Base-by-base conservation (phyloP, 306 rosid species). In the Prunus mongolica region DNA sequence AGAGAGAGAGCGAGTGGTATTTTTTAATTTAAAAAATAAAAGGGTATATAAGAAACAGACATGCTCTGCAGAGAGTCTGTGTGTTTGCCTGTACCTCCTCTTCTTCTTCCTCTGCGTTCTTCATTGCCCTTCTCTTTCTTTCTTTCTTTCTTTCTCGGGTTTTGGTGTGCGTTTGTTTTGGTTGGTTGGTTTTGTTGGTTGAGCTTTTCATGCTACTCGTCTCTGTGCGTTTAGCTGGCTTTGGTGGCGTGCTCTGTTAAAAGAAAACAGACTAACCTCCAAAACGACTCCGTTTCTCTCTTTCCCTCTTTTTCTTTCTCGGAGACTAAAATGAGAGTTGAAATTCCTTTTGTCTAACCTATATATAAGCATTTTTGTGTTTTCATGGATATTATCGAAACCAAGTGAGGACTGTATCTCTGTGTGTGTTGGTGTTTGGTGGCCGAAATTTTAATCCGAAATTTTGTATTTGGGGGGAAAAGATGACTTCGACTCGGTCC, bases 401-500 rank as follows among this genome's bases (percentile, higher is more conserved):
- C 44, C 44, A 38, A 38, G 44, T 38, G 44, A 38, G 44, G 44
- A 6, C 44, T 32, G 38, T 5, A 1, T 38, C 9, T 38, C 2
- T 6, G 2, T 38, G 44, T 38, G 28, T 60, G 12, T 28, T 28
- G 30, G 30, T 28, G 30, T 60, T 60, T 60, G 63, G 7, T 60
- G 14, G 18, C 9, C 38, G 19, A 13, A 60, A 60, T 60, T 60
- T 60, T 25, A 6, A 52, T 14, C 27, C 4, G 56, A 14, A 8
- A 6, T 13, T 27, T 47, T 38, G 44, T 38, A 38, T 57, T 20
- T 1, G 7, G 28, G 63, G 62, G 65, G 65, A 8, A 20, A 25
- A 34, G 18, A 90, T 90, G 96, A 87, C 76, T 76, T 84, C 83
- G 14, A 84, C 87, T 56, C 82, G 30, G 12, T 13, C 84, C 69